Evolutionary conservation across 139 green algal genomes (phyloP).

Genomic region (Monoraphidium neglectum): DNA sequence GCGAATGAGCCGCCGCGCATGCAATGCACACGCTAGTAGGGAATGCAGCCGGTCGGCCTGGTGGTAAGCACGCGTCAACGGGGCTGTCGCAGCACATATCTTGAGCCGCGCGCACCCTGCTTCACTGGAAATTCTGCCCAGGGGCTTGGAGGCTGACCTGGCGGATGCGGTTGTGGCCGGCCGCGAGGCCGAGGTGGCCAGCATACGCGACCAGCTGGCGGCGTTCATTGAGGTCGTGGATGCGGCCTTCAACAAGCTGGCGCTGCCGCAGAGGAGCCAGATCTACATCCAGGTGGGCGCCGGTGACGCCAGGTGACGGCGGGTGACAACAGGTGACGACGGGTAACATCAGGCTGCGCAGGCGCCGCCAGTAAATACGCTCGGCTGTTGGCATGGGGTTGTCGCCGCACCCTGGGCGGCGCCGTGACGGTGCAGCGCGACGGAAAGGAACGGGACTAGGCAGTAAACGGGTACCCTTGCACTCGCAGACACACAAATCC

Average conservation of each 20-base stretch:
- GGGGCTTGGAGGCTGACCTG: conserved; percentile 15
- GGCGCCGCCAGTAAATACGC: neutral
- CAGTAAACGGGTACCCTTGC: neutral
- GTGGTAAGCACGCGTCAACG: neutral
- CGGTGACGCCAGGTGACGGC: neutral
- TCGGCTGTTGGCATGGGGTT: neutral
- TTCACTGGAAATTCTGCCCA: neutral
- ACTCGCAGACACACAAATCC: no score
- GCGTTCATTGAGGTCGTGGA: conserved; percentile 26
- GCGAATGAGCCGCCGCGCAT: neutral
- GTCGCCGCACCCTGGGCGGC: neutral
- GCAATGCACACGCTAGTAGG: neutral
- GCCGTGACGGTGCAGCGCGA: neutral
- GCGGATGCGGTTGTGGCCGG: neutral
- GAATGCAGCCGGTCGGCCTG: neutral
- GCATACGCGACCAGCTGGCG: neutral
- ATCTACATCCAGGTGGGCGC: conserved; percentile 20
- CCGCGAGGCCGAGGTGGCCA: neutral
- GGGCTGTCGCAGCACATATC: conserved; percentile 17
- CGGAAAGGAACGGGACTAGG: neutral
- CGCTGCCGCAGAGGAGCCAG: conserved; percentile 28
- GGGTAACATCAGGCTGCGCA: no score
- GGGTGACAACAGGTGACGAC: neutral
- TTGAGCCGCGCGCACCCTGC: conserved; percentile 1
- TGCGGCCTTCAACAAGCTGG: conserved; percentile 35